Percentiles rank a stretch among this genome's conserved stretches.
Evolutionary conservation across 768 basidiomycete species (phyloP).

Genomic region (Leccinum uliginosum): DNA sequence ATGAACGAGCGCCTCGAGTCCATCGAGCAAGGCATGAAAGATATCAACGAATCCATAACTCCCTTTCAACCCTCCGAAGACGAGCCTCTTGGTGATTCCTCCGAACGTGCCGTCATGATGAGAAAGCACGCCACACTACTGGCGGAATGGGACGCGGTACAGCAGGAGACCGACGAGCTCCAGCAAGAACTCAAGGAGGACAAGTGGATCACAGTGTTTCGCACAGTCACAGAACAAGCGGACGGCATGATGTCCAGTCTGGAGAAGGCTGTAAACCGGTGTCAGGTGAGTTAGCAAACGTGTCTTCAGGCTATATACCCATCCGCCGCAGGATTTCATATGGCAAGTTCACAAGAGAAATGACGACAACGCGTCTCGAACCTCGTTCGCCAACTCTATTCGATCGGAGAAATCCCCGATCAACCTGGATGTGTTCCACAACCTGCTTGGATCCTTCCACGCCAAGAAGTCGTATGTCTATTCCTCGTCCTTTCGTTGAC

Average conservation of each 20-base stretch:
- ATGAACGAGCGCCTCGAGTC: slow-evolving; percentile 76
- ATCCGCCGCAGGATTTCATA: slow-evolving; percentile 65
- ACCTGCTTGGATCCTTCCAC: slow-evolving; percentile 70
- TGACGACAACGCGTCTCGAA: slow-evolving; percentile 39
- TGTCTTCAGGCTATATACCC: neutral
- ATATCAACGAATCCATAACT: slow-evolving; percentile 60
- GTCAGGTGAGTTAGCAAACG: slow-evolving; percentile 56
- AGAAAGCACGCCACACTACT: slow-evolving; percentile 72
- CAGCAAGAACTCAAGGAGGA: slow-evolving; percentile 95
- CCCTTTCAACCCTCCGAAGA: slow-evolving; percentile 49
- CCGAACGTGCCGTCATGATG: slow-evolving; percentile 42
- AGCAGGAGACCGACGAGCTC: slow-evolving; percentile 74
- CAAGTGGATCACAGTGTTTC: slow-evolving; percentile 93
- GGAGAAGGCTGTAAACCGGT: slow-evolving; percentile 88
- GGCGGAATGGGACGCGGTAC: slow-evolving; percentile 77
- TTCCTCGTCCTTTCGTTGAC: slow-evolving; percentile 3
- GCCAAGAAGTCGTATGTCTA: slow-evolving; percentile 81
- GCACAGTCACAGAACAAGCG: slow-evolving; percentile 91
- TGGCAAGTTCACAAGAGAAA: slow-evolving; percentile 70
- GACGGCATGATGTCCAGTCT: slow-evolving; percentile 97
- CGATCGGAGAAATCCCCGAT: slow-evolving; percentile 49
- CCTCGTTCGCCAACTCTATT: slow-evolving; percentile 43
- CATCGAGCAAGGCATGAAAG: slow-evolving; percentile 67
- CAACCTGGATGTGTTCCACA: slow-evolving; percentile 59
- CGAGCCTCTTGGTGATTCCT: slow-evolving; percentile 44